These are phyloP conservation scores for Sphagnum contortum DNA, from an alignment of 225 moss, liverwort and hornwort genomes.

Conservation along the genomic window DNA sequence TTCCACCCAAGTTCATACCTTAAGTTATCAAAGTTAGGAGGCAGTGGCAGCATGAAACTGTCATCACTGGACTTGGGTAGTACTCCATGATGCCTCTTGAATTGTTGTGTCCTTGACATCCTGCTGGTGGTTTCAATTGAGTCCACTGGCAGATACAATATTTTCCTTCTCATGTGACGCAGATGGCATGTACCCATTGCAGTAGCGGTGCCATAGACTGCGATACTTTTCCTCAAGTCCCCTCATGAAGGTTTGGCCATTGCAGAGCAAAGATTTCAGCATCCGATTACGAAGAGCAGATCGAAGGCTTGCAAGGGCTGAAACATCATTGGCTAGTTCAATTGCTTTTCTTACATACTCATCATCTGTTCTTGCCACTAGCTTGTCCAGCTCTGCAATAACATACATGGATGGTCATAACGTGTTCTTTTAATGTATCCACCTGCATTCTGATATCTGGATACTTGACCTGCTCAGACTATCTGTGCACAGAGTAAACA, in stretches of 20 bases:
- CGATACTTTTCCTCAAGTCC: constrained; percentile 79
- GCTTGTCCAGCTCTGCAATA: constrained; percentile 60
- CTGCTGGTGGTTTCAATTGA: no score
- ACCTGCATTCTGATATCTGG: no score
- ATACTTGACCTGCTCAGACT: neutral
- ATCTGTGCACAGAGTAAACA: neutral
- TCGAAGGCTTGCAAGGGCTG: constrained; percentile 54
- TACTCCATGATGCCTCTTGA: no score
- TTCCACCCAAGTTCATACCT: no score
- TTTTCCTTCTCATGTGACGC: constrained; percentile 33
- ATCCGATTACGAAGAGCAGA: constrained; percentile 75
- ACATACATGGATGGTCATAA: neutral
- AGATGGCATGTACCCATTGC: constrained; percentile 45
- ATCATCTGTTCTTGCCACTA: constrained; percentile 77
- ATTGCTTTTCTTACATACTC: constrained; percentile 75
- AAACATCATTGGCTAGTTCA: constrained; percentile 65
- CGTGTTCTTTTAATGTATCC: no score
- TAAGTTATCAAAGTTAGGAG: no score
- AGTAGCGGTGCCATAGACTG: constrained; percentile 77
- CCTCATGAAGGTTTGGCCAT: constrained; percentile 79
- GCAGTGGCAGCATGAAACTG: no score
- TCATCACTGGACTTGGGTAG: no score
- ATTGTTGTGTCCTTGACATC: no score
- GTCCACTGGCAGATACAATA: no score
- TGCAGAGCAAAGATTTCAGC: constrained; percentile 88